Percentiles rank a stretch among this genome's conserved stretches.
Evolutionary conservation across 2,329 filamentous ascomycete genomes (phyloP).

Genomic region (Hymenoscyphus albidus): DNA sequence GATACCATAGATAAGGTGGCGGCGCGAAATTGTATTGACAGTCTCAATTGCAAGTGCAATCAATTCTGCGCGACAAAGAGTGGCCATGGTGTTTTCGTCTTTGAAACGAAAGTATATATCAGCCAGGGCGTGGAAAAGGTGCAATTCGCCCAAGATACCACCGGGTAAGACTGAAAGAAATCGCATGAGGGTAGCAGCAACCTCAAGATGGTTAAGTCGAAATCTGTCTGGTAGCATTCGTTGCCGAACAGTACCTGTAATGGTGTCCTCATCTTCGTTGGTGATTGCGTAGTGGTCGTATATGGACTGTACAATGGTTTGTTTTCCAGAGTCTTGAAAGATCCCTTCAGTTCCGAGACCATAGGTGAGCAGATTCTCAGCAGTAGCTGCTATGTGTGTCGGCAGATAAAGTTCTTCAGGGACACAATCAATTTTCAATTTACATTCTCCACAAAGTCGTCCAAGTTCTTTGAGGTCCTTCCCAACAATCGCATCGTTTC

Average conservation of each 20-base stretch:
- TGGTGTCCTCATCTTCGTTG: constrained; percentile 42
- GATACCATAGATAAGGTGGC: constrained; percentile 63
- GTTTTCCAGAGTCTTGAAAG: constrained; percentile 60
- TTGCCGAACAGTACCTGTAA: constrained; percentile 57
- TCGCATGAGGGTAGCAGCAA: constrained; percentile 64
- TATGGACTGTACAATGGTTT: constrained; percentile 49
- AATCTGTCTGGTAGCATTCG: constrained; percentile 55
- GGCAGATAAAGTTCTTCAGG: constrained; percentile 35
- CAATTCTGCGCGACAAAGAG: constrained; percentile 49
- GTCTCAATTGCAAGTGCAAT: constrained; percentile 61
- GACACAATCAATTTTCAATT: constrained; percentile 51
- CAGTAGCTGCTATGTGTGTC: constrained; percentile 63
- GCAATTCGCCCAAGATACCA: constrained; percentile 60
- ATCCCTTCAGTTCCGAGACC: constrained; percentile 53
- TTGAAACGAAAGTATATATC: constrained; percentile 56
- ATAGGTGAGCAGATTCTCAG: constrained; percentile 60
- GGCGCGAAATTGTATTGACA: constrained; percentile 54
- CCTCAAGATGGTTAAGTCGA: constrained; percentile 56
- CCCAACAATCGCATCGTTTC: constrained; percentile 45
- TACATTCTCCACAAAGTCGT: constrained; percentile 58
- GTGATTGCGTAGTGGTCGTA: constrained; percentile 61
- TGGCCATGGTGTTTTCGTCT: constrained; percentile 44
- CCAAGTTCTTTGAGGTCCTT: constrained; percentile 57
- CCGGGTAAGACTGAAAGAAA: constrained; percentile 61
- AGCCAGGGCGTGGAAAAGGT: constrained; percentile 59